A percentile compares a stretch with the other conserved stretches of the same genome.
Evolutionary conservation across 1,139 yeast genomes (phyloP).

Genomic region (Suhomyces bolitotheri): DNA sequence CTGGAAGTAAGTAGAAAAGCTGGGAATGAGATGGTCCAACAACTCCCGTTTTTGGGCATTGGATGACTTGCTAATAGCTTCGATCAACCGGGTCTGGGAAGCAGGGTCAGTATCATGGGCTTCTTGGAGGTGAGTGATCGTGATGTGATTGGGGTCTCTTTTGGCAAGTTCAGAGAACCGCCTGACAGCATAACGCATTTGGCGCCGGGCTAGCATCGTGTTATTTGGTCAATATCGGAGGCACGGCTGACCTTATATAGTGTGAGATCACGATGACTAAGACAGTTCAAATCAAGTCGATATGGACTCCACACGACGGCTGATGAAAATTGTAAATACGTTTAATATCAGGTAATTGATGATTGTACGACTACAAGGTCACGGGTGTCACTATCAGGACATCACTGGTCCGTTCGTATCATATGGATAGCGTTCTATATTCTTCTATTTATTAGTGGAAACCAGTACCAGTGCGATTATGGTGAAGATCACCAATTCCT

Average conservation of each 20-base stretch:
- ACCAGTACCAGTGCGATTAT: background rate
- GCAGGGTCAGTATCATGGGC: constrained; percentile 6
- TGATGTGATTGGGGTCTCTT: constrained; percentile 14
- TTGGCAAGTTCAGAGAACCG: constrained; percentile 5
- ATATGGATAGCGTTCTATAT: no score
- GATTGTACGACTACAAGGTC: no score
- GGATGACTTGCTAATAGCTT: constrained; percentile 12
- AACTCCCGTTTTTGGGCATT: constrained; percentile 14
- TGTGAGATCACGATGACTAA: no score
- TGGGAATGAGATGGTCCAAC: constrained; percentile 24
- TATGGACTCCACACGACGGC: no score
- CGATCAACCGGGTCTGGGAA: constrained; percentile 13
- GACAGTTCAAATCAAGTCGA: no score
- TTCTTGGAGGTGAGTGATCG: constrained; percentile 11
- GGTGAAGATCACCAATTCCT: no score
- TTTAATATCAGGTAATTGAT: no score
- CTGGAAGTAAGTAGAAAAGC: constrained; percentile 36
- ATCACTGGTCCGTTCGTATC: no score
- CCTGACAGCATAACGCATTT: constrained; percentile 1
- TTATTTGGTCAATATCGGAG: no score
- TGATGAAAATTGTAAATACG: no score
- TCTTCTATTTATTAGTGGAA: background rate
- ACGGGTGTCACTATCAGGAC: no score
- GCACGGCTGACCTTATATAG: no score
- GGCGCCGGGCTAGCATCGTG: background rate